Percentiles rank a stretch among this genome's conserved stretches.
phyloP scores from a whole-genome alignment of 805 yeast genomes.

The Wickerhamomyces alni region DNA sequence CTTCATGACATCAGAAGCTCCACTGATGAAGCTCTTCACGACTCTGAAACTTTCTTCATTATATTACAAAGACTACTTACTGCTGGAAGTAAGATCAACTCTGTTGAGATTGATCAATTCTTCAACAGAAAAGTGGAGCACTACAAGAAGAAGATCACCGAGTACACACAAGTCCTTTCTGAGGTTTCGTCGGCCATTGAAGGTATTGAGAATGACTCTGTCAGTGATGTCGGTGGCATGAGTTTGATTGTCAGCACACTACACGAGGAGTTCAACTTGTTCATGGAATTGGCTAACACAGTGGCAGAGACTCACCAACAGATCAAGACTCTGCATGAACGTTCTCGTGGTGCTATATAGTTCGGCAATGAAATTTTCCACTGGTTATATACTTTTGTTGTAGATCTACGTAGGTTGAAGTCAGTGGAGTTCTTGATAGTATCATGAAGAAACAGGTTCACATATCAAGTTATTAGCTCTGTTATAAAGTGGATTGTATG shows the following conservation, averaged over 20 bases:
- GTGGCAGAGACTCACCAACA: conserved; percentile 65
- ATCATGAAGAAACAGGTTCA: too few relatives aligned
- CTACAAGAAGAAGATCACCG: conserved; percentile 39
- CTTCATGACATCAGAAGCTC: conserved; percentile 39
- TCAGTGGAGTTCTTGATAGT: too few relatives aligned
- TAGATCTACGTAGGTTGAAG: too few relatives aligned
- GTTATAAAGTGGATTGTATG: too few relatives aligned
- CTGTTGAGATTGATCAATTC: conserved; percentile 50
- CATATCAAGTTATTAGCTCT: too few relatives aligned
- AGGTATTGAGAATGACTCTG: conserved; percentile 50
- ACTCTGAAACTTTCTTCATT: conserved; percentile 47
- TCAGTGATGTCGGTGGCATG: conserved; percentile 35
- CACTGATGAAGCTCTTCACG: conserved; percentile 33
- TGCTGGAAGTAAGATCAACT: conserved; percentile 53
- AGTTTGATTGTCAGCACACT: conserved; percentile 54
- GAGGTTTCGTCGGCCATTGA: conserved; percentile 59
- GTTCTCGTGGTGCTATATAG: conserved; percentile 11
- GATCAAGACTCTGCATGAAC: conserved; percentile 27
- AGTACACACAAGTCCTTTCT: conserved; percentile 37
- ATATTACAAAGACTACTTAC: conserved; percentile 43
- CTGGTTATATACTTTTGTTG: too few relatives aligned
- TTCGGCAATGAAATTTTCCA: too few relatives aligned
- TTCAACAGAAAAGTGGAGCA: conserved; percentile 37
- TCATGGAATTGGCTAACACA: conserved; percentile 70
- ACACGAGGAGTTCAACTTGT: conserved; percentile 60